Base-by-base conservation (phyloP, 1,284 basidiomycete species). In the Mycena sp. region DNA sequence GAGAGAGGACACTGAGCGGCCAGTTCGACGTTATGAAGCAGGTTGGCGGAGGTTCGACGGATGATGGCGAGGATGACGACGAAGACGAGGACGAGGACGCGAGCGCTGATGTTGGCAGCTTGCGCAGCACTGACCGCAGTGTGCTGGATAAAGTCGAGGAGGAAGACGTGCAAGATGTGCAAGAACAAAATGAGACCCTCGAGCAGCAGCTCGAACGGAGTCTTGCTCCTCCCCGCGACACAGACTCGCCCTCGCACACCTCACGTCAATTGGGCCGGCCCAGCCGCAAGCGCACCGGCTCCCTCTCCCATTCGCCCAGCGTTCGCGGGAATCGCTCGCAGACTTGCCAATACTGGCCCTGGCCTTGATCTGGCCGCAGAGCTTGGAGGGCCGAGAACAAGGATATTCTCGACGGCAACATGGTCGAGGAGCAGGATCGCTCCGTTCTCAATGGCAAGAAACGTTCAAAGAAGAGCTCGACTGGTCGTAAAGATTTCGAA, bases 341-440 rank as follows among this genome's bases (percentile, higher is more conserved):
- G 90, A 89, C 76, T 79, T 94, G 51, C 92, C 91, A 16, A 91
- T 94, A 90, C 91, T 62, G 91, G 92, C 3, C 90, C 91, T n/a
- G 94, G 94, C 19, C 84, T 95, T 57, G 93, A 96, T 75, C 85
- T 96, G 46, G 94, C 95, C 17, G 92, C 93, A 51, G 95, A 98
- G 77, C 86, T 98, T 57, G 94, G 94, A 30, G 86, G 92, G 52
- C 93, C 10, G 92, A 95, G 78, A 92, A 91, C 72, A 91, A 90
- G 74, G 90, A 92, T 69, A 86, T 88, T 21, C 75, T 90, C 46
- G 84, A 86, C 21, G 87, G 83, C 43, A 82, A 82, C 60, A 57
- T 77, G 3, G 74, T 86, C 40, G 84, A 90, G 29, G 84, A 85
- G 17, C 79, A 76, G 57, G 86, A 87, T 68, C 81, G 79, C 21